phyloP scores from a whole-genome alignment of 768 basidiomycete genomes.

The Mycena galericulata region DNA sequence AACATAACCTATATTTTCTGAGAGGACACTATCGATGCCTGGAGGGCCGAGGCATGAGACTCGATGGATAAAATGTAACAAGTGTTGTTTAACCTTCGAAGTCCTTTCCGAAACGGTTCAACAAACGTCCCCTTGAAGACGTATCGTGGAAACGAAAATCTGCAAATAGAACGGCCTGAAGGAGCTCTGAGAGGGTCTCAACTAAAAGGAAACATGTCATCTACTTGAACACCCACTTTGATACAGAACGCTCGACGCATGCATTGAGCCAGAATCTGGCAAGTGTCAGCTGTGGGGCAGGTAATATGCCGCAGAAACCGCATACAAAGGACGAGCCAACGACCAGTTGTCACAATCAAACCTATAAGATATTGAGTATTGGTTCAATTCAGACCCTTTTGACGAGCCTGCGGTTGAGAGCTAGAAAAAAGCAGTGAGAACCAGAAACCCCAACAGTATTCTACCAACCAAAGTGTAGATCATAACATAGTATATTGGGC shows the following conservation, averaged over 20 bases:
- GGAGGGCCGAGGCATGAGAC: neutral
- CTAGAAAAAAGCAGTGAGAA: constrained; percentile 61
- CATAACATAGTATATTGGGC: constrained; percentile 70
- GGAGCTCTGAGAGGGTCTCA: neutral
- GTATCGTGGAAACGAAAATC: neutral
- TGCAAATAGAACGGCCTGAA: constrained; percentile 41
- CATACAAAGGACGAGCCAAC: too few relatives aligned
- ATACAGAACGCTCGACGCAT: neutral
- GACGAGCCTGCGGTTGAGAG: constrained; percentile 1
- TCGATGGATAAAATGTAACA: too few relatives aligned
- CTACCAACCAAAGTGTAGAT: constrained; percentile 65
- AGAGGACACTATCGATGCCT: too few relatives aligned
- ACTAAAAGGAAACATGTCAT: neutral
- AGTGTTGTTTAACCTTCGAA: too few relatives aligned
- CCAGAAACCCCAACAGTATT: constrained; percentile 37
- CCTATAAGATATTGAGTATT: neutral
- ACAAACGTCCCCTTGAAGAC: neutral
- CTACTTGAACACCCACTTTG: neutral
- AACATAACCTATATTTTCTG: too few relatives aligned
- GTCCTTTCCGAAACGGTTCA: constrained; percentile 8
- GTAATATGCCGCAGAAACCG: too few relatives aligned
- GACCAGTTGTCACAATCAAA: neutral
- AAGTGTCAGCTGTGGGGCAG: too few relatives aligned
- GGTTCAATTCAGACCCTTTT: constrained; percentile 7
- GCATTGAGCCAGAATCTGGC: neutral